A percentile compares a stretch with the other conserved stretches of the same genome.
These are phyloP conservation scores for Gyrodon lividus DNA, from an alignment of 768 basidiomycete species.

Conservation along the genomic window DNA sequence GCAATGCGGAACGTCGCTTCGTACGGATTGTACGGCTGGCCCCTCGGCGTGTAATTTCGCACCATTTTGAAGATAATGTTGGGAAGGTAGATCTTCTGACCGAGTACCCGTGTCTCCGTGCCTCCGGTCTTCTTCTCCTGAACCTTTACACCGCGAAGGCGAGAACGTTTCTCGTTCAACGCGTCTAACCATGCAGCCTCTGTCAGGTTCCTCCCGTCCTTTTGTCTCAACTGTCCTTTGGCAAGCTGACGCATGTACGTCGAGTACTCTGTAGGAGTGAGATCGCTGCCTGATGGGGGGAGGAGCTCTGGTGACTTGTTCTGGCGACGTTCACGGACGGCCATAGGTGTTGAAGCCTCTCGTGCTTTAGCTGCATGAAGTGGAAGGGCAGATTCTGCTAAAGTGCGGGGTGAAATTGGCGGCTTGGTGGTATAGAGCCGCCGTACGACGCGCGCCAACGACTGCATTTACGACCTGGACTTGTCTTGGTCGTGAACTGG, in stretches of 20 bases:
- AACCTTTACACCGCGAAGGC: slow-evolving; percentile 63
- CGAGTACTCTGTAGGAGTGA: slow-evolving; percentile 64
- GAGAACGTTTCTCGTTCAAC: slow-evolving; percentile 56
- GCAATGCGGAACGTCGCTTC: slow-evolving; percentile 93
- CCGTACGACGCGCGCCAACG: slow-evolving; percentile 30
- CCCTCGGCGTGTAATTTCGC: slow-evolving; percentile 74
- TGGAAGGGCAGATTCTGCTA: slow-evolving; percentile 61
- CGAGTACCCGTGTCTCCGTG: slow-evolving; percentile 57
- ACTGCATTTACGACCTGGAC: slow-evolving; percentile 29
- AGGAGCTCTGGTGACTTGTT: slow-evolving; percentile 44
- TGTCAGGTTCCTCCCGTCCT: slow-evolving; percentile 38
- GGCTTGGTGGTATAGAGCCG: slow-evolving; percentile 41
- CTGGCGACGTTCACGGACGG: slow-evolving; percentile 67
- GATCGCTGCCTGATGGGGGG: slow-evolving; percentile 43
- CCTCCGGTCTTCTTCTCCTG: slow-evolving; percentile 38
- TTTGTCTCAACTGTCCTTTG: slow-evolving; percentile 45
- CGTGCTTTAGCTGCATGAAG: slow-evolving; percentile 47
- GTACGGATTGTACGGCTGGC: slow-evolving; percentile 88
- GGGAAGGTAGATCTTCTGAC: slow-evolving; percentile 84
- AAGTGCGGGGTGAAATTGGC: slow-evolving; percentile 33
- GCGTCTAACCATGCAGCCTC: slow-evolving; percentile 59
- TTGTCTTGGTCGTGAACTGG: neutral
- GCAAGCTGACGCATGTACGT: slow-evolving; percentile 59
- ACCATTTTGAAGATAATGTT: slow-evolving; percentile 83
- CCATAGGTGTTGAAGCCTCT: slow-evolving; percentile 69